phyloP scores from a whole-genome alignment of 1,139 yeast genomes.

The Kluyveromyces marxianus region DNA sequence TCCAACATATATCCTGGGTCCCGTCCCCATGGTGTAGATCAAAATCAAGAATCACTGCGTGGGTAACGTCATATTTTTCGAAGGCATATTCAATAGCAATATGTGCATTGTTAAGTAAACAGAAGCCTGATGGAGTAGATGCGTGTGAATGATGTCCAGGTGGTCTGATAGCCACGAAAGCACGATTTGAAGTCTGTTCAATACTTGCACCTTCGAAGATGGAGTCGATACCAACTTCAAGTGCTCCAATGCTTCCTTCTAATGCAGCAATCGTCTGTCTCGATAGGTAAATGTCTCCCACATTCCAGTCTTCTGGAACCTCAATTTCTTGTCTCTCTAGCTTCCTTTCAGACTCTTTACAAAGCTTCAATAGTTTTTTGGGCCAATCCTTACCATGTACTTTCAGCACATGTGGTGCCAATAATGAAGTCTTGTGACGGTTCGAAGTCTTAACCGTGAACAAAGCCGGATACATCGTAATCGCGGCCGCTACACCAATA shows the following conservation, averaged over 20 bases:
- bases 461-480: constrained; percentile 59
- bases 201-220: constrained; percentile 33
- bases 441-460: constrained; percentile 43
- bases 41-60: constrained; percentile 75
- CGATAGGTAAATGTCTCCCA: constrained; percentile 73
- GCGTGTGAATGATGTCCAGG: constrained; percentile 93
- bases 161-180: constrained; percentile 68
- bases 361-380: constrained; percentile 47
- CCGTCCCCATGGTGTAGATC: constrained; percentile 95
- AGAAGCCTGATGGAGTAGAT: constrained; percentile 79
- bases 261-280: constrained; percentile 64
- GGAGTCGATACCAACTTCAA: constrained; percentile 65
- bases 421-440: constrained; percentile 19
- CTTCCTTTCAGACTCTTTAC: constrained; percentile 52
- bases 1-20: constrained; percentile 82
- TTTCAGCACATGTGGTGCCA: constrained; percentile 49
- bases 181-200: constrained; percentile 41
- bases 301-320: constrained; percentile 77
- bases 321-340: constrained; percentile 53
- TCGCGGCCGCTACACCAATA: constrained; percentile 71
- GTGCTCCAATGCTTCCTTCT: constrained; percentile 73
- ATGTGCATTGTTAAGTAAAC: constrained; percentile 75
- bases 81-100: constrained; percentile 77
- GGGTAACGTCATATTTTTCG: constrained; percentile 57
- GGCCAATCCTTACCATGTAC: constrained; percentile 83